These are phyloP conservation scores for Diaporthe citrichinensis DNA, from an alignment of 2,329 filamentous ascomycete genomes.

Conservation along the genomic window DNA sequence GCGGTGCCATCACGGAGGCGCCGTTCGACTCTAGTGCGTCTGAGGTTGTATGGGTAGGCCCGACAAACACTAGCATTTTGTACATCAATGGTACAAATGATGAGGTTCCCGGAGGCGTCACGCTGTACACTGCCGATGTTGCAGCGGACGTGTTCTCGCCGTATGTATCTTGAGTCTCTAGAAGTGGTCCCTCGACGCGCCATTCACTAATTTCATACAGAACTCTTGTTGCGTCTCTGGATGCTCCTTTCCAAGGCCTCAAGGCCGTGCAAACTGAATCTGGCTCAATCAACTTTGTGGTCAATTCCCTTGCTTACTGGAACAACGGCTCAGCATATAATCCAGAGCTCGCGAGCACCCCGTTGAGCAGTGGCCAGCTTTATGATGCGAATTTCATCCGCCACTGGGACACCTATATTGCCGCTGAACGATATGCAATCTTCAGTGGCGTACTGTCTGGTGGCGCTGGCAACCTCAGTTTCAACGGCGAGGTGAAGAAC, in stretches of 20 bases:
- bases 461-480: slow-evolving; percentile 46
- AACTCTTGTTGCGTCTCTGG: slow-evolving; percentile 53
- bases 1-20: slow-evolving; percentile 3
- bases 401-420: slow-evolving; percentile 72
- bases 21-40: slow-evolving; percentile 46
- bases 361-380: slow-evolving; percentile 65
- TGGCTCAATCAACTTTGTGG: slow-evolving; percentile 55
- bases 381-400: slow-evolving; percentile 71
- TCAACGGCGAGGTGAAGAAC: slow-evolving; percentile 51
- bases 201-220: slow-evolving; percentile 37
- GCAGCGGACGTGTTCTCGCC: slow-evolving; percentile 44
- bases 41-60: slow-evolving; percentile 71
- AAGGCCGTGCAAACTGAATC: slow-evolving; percentile 51
- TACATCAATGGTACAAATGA: slow-evolving; percentile 65
- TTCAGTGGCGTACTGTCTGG: slow-evolving; percentile 69
- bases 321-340: slow-evolving; percentile 72
- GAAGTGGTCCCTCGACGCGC: not conserved
- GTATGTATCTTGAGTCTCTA: not conserved
- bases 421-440: slow-evolving; percentile 68
- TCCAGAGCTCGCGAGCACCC: slow-evolving; percentile 60
- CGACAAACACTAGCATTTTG: slow-evolving; percentile 60
- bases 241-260: slow-evolving; percentile 55
- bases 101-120: slow-evolving; percentile 57
- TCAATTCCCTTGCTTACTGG: slow-evolving; percentile 64
- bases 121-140: slow-evolving; percentile 55